Evolutionary conservation across 2,329 filamentous ascomycete genomes (phyloP).

Genomic region (Annulohypoxylon truncatum): DNA sequence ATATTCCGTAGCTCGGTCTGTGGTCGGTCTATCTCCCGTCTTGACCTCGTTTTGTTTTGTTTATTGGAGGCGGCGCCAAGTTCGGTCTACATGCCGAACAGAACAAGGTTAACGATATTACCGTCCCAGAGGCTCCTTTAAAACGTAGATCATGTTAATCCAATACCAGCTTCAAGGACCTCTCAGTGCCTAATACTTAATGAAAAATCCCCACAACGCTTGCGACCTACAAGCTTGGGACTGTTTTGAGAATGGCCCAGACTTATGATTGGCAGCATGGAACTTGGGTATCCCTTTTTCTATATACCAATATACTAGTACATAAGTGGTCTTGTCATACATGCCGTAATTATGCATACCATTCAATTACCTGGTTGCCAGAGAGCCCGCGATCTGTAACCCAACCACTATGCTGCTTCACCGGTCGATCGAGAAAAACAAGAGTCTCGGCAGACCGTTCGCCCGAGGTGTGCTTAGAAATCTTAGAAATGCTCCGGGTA

Average conservation of each 20-base stretch:
- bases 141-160: slow-evolving; percentile 35
- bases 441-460: slow-evolving; percentile 15
- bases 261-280: slow-evolving; percentile 34
- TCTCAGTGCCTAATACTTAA: slow-evolving; percentile 29
- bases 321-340: not conserved
- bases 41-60: slow-evolving; percentile 21
- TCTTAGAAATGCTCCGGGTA: slow-evolving; percentile 27
- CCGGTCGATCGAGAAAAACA: slow-evolving; percentile 17
- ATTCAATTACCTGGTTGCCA: not conserved
- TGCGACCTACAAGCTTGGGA: slow-evolving; percentile 31
- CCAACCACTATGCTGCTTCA: slow-evolving; percentile 17
- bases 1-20: not conserved
- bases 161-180: slow-evolving; percentile 26
- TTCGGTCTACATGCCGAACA: slow-evolving; percentile 33
- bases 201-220: slow-evolving; percentile 36
- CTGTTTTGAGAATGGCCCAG: slow-evolving; percentile 37
- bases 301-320: slow-evolving; percentile 11
- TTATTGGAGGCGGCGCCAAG: slow-evolving; percentile 12
- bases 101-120: slow-evolving; percentile 31
- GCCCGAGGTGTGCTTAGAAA: slow-evolving; percentile 33
- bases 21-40: slow-evolving; percentile 1
- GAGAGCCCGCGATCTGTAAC: not conserved
- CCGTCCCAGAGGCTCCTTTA: slow-evolving; percentile 33
- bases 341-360: not conserved
- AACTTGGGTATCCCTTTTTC: not conserved